These are phyloP conservation scores for Blastomyces emzantsi DNA, from an alignment of 2,329 filamentous ascomycete genomes.

Conservation along the genomic window DNA sequence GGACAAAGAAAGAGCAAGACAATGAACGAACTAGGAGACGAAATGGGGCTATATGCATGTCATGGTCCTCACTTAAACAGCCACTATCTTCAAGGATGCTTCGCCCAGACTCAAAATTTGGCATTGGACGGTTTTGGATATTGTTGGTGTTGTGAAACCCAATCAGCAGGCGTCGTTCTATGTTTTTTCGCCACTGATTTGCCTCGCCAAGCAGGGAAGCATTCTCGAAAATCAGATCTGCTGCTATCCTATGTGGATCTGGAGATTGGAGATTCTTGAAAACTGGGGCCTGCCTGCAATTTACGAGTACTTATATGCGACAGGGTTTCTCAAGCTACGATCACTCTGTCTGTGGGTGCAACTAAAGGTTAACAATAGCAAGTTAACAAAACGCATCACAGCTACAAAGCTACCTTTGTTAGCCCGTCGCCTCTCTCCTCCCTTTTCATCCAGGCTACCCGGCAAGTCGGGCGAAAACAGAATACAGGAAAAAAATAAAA, in stretches of 20 bases:
- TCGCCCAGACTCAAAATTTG: neutral
- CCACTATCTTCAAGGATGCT: neutral
- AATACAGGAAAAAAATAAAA: neutral
- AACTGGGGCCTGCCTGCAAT: neutral
- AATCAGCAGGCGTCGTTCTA: neutral
- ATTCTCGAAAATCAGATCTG: slow-evolving; percentile 7
- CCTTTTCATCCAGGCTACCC: neutral
- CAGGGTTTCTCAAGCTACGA: neutral
- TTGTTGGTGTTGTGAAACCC: neutral
- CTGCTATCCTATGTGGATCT: neutral
- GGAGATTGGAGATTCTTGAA: neutral
- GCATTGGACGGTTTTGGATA: neutral
- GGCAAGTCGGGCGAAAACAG: neutral
- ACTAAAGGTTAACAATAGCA: neutral
- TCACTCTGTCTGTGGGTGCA: neutral
- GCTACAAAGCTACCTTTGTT: neutral
- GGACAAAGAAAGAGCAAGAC: neutral
- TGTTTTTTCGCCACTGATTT: neutral
- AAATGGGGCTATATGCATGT: neutral
- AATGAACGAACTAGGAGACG: neutral
- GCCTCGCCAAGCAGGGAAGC: neutral
- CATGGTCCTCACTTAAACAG: neutral
- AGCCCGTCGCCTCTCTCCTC: neutral
- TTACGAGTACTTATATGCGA: neutral
- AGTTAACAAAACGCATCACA: neutral